These are phyloP conservation scores for Aspergillus haitiensis DNA, from an alignment of 495 filamentous ascomycete species.

Conservation along the genomic window DNA sequence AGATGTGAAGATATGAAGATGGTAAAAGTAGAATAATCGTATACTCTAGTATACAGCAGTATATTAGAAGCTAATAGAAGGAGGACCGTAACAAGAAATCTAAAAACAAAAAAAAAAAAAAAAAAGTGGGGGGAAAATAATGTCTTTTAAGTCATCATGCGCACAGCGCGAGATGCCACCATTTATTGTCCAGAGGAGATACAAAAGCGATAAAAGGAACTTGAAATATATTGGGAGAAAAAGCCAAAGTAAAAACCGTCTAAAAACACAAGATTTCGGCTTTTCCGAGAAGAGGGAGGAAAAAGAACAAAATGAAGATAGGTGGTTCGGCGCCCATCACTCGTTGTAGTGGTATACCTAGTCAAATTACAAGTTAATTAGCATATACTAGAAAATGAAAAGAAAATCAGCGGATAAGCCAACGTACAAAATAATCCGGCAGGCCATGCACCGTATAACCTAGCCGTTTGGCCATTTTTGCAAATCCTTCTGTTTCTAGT, in stretches of 20 bases:
- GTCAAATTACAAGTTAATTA: conserved; percentile 4
- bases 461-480: conserved; percentile 89
- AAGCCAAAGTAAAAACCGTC: neutral
- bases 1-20: too few species aligned
- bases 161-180: conserved; percentile 2
- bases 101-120: neutral
- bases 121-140: neutral
- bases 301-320: conserved; percentile 12
- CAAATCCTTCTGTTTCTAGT: conserved; percentile 97
- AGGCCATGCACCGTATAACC: conserved; percentile 82
- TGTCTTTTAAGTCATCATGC: neutral
- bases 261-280: neutral
- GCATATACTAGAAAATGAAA: conserved; percentile 10
- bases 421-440: conserved; percentile 91
- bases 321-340: conserved; percentile 41
- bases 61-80: neutral
- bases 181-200: neutral
- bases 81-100: neutral
- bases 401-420: conserved; percentile 1
- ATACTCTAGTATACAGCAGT: neutral
- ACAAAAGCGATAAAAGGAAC: neutral
- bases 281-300: neutral
- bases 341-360: conserved; percentile 93
- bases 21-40: too few species aligned
- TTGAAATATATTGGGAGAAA: neutral